Base-by-base conservation (phyloP, 805 yeast genomes). In the Zygosaccharomyces pseudorouxii region DNA sequence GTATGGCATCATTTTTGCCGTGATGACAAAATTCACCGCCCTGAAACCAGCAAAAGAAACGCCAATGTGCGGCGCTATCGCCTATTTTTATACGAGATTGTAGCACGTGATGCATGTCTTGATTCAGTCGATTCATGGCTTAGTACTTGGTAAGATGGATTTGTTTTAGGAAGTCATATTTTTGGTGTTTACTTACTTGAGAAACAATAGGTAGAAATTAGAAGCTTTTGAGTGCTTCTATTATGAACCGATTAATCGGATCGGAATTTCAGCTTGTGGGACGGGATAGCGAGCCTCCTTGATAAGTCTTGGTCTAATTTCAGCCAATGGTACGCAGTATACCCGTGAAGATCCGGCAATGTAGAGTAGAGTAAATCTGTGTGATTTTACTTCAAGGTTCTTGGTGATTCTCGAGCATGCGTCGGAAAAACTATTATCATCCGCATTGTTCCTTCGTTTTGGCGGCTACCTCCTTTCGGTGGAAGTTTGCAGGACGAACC, bases 1-100 rank as follows among this genome's bases (percentile, higher is more conserved):
- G 35, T 5, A 40, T 20, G 43, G 27, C 43, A 16, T 16, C 14
- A 18, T 28, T 12, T 41, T 19, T 22, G 44, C 44, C 44, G 44
- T 29, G 25, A 29, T 30, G n/a, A 11, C 18, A 29, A 16, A 28
- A 25, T 25, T 12, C 22, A 29, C 11, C 27, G 29, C 44, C 16
- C 2, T 29, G 23, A 29, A 10, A 16, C 4, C 10, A 8, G 25
- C 27, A 41, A 41, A 41, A 41, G 44, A 41, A 41, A 41, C 44
- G 12, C 19, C 18, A 10, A 18, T 3, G 16, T 41, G 18, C 36
- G 44, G 44, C 44, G 44, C 44, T 41, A 41, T 9, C 12, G 16
- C 5, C 23, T 5, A 7, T 10, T 5, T 38, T 5, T 38, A 28
- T 11, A 27, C 41, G 16, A 22, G 9, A n/a, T 8, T 2, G 29